Evolutionary conservation across 257 asterid species (phyloP), one percentile per base, ranked within the genome.

Genomic region (Linaria vulgaris): DNA sequence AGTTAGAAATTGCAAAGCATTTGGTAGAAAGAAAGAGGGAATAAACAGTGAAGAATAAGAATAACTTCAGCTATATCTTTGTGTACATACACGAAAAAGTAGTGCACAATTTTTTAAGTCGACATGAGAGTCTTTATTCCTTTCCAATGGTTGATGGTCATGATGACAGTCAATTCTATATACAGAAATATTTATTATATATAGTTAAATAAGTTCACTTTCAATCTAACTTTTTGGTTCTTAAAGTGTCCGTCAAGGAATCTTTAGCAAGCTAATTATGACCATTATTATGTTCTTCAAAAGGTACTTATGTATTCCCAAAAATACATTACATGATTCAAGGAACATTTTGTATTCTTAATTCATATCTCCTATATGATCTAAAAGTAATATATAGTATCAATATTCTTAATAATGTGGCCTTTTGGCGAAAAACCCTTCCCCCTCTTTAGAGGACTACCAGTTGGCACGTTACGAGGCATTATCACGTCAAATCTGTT

Each of bases 241-340:
- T 51, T 51, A 20, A 51, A 51, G 27, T 51, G 6, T 51, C 30
- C 30, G 56, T 51, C 31, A 51, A 51, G 56, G 16, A 12, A 44
- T 12, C 49, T 44, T 44, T 44, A 12, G 49, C 49, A 0, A 12
- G 49, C 49, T 44, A 44, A 44, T 44, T 15, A 44, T 44, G 49
- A 44, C 49, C 49, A 44, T 44, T 12, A 44, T 6, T 44, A 43
- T 43, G 48, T 43, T 2, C 17, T 43, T 13, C 48, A 44, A 44
- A 41, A 3, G 41, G 10, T 34, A 34, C 10, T 4, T 34, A 8
- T 4, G 10, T 34, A 34, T 4, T 1, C 9, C 5, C 1, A 34
- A 11, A 7, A 4, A 3, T 34, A 34, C 6, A 27, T 27, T 27
- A 34, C 41, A 34, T n/a, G n/a, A n/a, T 7, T 34, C 10, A 34